phyloP scores from a whole-genome alignment of 1,284 basidiomycete species.

The Trichosporon faecale region DNA sequence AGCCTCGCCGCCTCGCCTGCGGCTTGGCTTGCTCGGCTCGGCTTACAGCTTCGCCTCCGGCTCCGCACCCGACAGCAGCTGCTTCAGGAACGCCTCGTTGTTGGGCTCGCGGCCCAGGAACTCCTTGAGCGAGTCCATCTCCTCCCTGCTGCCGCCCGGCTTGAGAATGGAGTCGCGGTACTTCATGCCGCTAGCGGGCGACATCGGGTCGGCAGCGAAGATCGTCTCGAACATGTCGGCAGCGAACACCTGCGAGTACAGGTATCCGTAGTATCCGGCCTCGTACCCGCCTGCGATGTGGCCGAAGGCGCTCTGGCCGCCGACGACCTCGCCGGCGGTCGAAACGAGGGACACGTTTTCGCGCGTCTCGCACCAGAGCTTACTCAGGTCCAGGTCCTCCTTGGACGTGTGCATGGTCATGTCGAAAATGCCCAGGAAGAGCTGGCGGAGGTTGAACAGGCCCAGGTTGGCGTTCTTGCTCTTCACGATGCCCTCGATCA shows the following conservation, averaged over 20 bases:
- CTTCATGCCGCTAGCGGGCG: slow-evolving; percentile 21
- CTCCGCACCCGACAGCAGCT: slow-evolving; percentile 24
- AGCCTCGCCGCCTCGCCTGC: no score
- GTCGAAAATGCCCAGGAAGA: slow-evolving; percentile 27
- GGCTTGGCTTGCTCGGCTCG: no score
- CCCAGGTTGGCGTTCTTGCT: slow-evolving; percentile 28
- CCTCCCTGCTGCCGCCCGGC: slow-evolving; percentile 17
- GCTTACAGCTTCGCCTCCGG: slow-evolving; percentile 9
- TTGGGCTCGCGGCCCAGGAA: slow-evolving; percentile 24
- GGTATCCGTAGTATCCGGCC: slow-evolving; percentile 25
- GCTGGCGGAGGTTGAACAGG: slow-evolving; percentile 28
- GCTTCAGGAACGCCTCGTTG: slow-evolving; percentile 27
- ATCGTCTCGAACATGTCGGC: slow-evolving; percentile 29
- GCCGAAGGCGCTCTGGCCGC: slow-evolving; percentile 25
- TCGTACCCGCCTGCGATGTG: slow-evolving; percentile 26
- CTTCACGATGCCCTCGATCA: slow-evolving; percentile 26
- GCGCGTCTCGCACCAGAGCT: slow-evolving; percentile 27
- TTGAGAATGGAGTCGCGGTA: slow-evolving; percentile 24
- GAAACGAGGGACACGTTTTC: slow-evolving; percentile 23
- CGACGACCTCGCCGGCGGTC: slow-evolving; percentile 24
- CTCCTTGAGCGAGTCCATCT: slow-evolving; percentile 11
- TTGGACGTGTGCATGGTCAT: slow-evolving; percentile 28
- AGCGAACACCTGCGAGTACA: slow-evolving; percentile 25
- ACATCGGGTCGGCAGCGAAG: slow-evolving; percentile 22
- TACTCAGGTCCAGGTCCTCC: slow-evolving; percentile 26